Evolutionary conservation across 169 alveolate species (phyloP).

Genomic region (Plasmodium gallinaceum): DNA sequence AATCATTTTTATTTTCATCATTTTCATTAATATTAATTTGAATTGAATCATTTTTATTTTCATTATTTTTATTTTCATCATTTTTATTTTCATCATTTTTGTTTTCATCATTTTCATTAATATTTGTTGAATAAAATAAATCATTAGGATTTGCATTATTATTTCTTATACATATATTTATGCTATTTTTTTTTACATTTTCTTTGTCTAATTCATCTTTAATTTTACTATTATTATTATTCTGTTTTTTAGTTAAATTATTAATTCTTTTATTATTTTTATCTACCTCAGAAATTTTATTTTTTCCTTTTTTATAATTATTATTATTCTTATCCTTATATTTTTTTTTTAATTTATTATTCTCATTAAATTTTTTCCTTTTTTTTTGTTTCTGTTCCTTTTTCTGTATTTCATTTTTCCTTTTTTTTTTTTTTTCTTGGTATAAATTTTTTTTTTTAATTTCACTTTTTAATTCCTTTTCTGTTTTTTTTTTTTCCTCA

Average conservation of each 20-base stretch:
- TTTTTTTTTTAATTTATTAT: neutral
- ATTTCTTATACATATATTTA: neutral
- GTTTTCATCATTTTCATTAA: neutral
- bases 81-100: neutral
- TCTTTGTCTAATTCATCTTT: neutral
- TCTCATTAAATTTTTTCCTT: neutral
- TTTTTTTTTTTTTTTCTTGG: too few relatives aligned
- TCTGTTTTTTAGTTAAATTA: neutral
- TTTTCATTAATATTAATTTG: too few relatives aligned
- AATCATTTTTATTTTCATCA: neutral
- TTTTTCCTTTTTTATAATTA: neutral
- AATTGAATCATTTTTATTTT: too few relatives aligned
- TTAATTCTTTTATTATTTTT: neutral
- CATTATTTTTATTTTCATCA: neutral
- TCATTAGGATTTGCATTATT: neutral
- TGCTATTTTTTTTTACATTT: neutral
- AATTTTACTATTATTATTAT: neutral
- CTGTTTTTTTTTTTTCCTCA: slow-evolving; percentile 1
- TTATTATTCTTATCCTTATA: neutral
- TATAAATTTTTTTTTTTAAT: neutral
- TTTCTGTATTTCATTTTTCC: neutral
- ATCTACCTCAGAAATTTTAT: neutral
- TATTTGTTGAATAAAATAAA: neutral
- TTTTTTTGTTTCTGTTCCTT: neutral
- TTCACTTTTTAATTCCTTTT: neutral